A percentile compares a stretch with the other conserved stretches of the same genome.
These are phyloP conservation scores for Debaryomyces coudertii DNA, from an alignment of 1,139 yeast species.

Conservation along the genomic window DNA sequence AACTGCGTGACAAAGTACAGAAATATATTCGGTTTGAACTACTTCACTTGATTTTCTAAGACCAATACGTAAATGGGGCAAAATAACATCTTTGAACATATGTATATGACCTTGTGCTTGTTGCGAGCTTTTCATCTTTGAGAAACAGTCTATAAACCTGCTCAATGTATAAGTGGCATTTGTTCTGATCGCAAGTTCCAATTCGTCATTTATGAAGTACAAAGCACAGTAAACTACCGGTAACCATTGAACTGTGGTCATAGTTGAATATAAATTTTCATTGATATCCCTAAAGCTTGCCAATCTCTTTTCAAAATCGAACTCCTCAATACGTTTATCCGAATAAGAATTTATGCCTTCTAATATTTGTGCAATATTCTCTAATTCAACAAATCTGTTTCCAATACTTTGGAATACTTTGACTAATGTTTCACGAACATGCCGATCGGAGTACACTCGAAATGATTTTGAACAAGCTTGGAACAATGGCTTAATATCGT, in stretches of 20 bases:
- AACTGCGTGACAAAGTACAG: constrained; percentile 67
- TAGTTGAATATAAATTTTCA: constrained; percentile 49
- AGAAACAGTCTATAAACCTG: constrained; percentile 65
- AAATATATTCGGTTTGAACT: constrained; percentile 71
- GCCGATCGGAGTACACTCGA: constrained; percentile 58
- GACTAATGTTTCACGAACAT: constrained; percentile 63
- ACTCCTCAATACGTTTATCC: constrained; percentile 62
- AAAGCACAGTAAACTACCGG: constrained; percentile 74
- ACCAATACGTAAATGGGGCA: constrained; percentile 73
- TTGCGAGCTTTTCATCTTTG: constrained; percentile 33
- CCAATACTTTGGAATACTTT: constrained; percentile 65
- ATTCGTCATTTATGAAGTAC: constrained; percentile 74
- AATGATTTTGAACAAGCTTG: constrained; percentile 61
- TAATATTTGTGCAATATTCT: constrained; percentile 53
- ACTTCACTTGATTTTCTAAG: constrained; percentile 63
- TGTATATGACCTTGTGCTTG: constrained; percentile 42
- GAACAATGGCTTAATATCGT: constrained; percentile 58
- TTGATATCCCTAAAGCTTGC: constrained; percentile 68
- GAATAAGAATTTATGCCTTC: constrained; percentile 73
- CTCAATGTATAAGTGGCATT: constrained; percentile 71
- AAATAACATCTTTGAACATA: constrained; percentile 55
- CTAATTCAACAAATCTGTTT: constrained; percentile 46
- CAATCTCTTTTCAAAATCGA: constrained; percentile 78
- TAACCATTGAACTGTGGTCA: constrained; percentile 70
- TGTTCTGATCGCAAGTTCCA: constrained; percentile 79